These are phyloP conservation scores for Fraxinus albicans DNA, from an alignment of 305 asterid genomes.

Conservation along the genomic window DNA sequence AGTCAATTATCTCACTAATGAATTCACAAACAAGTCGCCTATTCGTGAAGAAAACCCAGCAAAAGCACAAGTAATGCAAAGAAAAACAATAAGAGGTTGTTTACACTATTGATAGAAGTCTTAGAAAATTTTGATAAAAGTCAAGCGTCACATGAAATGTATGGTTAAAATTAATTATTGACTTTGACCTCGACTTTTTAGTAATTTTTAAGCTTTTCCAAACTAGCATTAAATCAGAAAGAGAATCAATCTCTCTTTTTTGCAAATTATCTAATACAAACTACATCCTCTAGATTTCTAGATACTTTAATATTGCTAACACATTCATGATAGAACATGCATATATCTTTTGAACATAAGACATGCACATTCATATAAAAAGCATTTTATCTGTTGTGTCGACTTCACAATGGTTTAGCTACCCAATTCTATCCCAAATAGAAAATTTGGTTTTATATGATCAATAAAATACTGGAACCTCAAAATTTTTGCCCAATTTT, in stretches of 20 bases:
- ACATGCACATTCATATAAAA: background rate
- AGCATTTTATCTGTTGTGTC: background rate
- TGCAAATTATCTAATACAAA: background rate
- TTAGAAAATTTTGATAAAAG: background rate
- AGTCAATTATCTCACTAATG: background rate
- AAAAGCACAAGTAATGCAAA: background rate
- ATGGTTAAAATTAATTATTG: background rate
- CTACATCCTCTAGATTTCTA: background rate
- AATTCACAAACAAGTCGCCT: background rate
- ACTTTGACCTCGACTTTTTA: background rate
- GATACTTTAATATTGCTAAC: background rate
- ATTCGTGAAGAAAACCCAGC: background rate
- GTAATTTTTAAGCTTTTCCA: background rate
- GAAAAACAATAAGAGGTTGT: background rate
- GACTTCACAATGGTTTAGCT: background rate
- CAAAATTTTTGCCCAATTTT: background rate
- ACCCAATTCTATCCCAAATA: background rate
- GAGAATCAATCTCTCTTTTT: background rate
- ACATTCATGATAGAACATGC: background rate
- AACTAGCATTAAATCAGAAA: background rate
- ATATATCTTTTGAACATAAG: background rate
- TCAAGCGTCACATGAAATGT: background rate
- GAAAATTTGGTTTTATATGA: background rate
- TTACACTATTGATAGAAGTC: background rate
- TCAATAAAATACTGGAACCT: background rate